Evolutionary conservation across 176 grass and related monocot genomes (phyloP).

Genomic region (Eremochloa ophiuroides): DNA sequence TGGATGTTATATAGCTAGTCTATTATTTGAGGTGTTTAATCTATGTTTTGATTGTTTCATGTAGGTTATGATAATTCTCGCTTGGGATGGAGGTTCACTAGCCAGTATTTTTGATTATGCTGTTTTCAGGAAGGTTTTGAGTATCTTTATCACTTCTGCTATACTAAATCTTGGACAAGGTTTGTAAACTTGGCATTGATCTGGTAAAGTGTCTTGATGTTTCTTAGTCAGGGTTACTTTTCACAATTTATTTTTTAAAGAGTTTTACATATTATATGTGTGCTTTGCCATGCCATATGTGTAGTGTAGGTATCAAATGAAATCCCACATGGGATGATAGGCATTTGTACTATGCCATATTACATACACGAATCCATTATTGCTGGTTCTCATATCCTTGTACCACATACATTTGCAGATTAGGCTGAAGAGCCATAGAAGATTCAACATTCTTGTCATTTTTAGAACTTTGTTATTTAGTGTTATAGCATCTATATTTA

Average conservation of each 20-base stretch:
- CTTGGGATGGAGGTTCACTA: constrained; percentile 79
- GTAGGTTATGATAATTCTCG: constrained; percentile 95
- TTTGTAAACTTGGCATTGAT: constrained; percentile 30
- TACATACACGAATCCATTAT: neutral
- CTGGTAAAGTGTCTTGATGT: neutral
- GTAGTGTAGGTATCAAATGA: neutral
- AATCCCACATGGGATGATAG: neutral
- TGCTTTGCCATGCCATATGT: neutral
- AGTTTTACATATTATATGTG: neutral
- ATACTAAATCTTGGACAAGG: constrained; percentile 86
- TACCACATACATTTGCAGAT: neutral
- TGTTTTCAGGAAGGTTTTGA: constrained; percentile 69
- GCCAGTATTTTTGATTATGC: constrained; percentile 60
- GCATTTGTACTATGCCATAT: neutral
- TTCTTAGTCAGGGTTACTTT: neutral
- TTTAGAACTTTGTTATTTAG: neutral
- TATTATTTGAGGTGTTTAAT: constrained; percentile 18
- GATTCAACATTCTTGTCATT: neutral
- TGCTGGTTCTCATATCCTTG: neutral
- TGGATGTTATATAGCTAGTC: constrained; percentile 7
- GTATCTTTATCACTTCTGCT: constrained; percentile 93
- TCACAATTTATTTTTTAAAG: neutral
- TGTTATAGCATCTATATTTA: neutral
- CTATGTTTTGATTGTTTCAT: constrained; percentile 3
- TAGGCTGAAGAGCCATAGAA: neutral